Evolutionary conservation across 208 protist genomes (phyloP), one percentile per base, ranked within the genome.

Genomic region (Leptomonas seymouri): DNA sequence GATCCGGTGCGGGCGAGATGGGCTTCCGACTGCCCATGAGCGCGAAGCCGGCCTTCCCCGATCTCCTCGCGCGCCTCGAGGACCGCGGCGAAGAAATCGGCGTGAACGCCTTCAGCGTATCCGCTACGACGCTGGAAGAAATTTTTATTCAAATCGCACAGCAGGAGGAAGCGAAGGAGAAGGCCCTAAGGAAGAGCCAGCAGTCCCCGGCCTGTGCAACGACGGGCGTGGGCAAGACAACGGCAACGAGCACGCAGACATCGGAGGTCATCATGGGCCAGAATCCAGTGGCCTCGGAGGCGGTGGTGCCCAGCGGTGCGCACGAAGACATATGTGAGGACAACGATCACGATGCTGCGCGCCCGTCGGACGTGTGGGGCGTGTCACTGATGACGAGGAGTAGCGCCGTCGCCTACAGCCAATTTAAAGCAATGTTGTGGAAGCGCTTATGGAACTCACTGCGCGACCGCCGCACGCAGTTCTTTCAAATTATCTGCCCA

Each of bases 71-170:
- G 8, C 48, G 69, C 8, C 51, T 95, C 18, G 82, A 92, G 64
- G 28, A 78, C 20, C 34, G 64, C 21, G 68, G 71, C 7, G 31
- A 53, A 23, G 56, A 73, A 30, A 39, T 80, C 0, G 82, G 86
- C 41, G 74, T 93, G 23, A 71, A 71, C 42, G 68, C 53, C 27
- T 92, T 84, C 74, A 74, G 79, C 44, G 56, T 93, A 28, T 82
- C 84, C 41, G 81, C 76, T 6, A 93, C 87, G 9, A 92, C 86
- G 49, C 74, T 93, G 28, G 85, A 93, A 61, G 81, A 95, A 67
- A 88, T 95, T 30, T 93, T 93, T 64, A 73, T 93, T 23, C 57
- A 73, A 21, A 76, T 91, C 31, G 81, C 78, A 15, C 76, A 84
- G 57, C 77, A 72, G 30, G 74, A 78, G 56, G 74, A 74, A 28